phyloP scores from a whole-genome alignment of 371 early-diverging fungal genomes.

The Mortierella sp. region DNA sequence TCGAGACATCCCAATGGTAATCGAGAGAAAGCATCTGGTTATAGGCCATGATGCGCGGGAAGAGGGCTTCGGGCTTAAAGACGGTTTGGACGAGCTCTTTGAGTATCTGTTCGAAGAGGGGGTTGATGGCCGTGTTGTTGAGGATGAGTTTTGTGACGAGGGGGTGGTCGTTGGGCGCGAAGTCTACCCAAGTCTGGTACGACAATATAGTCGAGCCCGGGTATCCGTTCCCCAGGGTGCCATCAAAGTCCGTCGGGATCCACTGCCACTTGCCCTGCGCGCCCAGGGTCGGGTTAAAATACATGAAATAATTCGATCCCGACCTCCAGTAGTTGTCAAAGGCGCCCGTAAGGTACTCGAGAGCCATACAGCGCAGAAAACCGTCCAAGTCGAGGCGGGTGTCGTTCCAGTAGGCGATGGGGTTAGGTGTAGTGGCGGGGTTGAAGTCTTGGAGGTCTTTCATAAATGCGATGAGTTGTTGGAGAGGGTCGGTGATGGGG shows the following conservation, averaged over 20 bases:
- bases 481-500: conserved; percentile 14
- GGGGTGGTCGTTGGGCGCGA: conserved; percentile 6
- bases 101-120: conserved; percentile 61
- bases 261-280: conserved; percentile 27
- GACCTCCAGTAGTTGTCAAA: conserved; percentile 20
- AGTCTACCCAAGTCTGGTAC: conserved; percentile 8
- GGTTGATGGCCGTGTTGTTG: conserved; percentile 7
- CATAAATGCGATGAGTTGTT: conserved; percentile 21
- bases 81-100: conserved; percentile 62
- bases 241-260: conserved; percentile 62
- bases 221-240: conserved; percentile 59
- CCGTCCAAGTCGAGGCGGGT: conserved; percentile 20
- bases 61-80: conserved; percentile 63
- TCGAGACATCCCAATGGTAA: conserved; percentile 60
- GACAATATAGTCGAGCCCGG: not conserved
- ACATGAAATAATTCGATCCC: conserved; percentile 19
- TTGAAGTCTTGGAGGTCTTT: conserved; percentile 21
- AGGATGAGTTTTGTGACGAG: conserved; percentile 28
- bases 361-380: conserved; percentile 21
- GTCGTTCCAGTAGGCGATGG: conserved; percentile 19
- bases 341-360: conserved; percentile 23
- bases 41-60: conserved; percentile 62
- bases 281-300: conserved; percentile 14
- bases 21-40: conserved; percentile 62
- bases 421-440: not conserved